Base-by-base conservation (phyloP, 345 rosid genomes). In the Durio zibethinus region DNA sequence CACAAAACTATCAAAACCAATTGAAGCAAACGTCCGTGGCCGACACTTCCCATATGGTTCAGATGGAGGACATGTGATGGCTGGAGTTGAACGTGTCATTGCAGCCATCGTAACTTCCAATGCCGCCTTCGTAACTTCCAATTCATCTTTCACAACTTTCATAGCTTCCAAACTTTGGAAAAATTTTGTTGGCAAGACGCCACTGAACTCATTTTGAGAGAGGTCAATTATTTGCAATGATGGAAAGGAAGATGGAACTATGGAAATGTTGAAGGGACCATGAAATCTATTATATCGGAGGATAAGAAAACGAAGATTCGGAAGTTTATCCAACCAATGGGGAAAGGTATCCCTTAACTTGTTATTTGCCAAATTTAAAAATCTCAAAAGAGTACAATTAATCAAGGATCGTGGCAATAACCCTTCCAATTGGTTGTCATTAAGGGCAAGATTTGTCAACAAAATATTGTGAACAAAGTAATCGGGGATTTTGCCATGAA, bases 401-500 rank as follows among this genome's bases (percentile, higher is more conserved):
- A 16, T 10, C 36, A 80, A 16, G 11, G 80, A 53, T 57, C 4
- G 8, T 1, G 80, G 80, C 1, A 77, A 15, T 23, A 57, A 16
- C 4, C 83, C 82, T 12, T 43, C 68, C 4, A 72, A 69, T 10
- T 38, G 48, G 50, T 38, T 25, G 23, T 61, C 16, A 18, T 18
- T 23, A 43, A 66, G 72, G 16, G 40, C 1, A 21, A 42, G 45
- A 35, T 45, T 63, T 63, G 25, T 63, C 69, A 63, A 33, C 10
- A 0, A 2, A 35, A n/a, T n/a, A n/a, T n/a, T n/a, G n/a, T n/a
- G n/a, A n/a, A n/a, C n/a, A n/a, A n/a, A n/a, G n/a, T n/a, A n/a
- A n/a, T n/a, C n/a, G n/a, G n/a, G 77, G n/a, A 80, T 40, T 20
- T 29, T 47, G 20, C 82, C 82, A 60, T 61, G 25, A 21, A 82